These are phyloP conservation scores for Zygotorulaspora sp. DNA, from an alignment of 805 yeast species.

Conservation along the genomic window DNA sequence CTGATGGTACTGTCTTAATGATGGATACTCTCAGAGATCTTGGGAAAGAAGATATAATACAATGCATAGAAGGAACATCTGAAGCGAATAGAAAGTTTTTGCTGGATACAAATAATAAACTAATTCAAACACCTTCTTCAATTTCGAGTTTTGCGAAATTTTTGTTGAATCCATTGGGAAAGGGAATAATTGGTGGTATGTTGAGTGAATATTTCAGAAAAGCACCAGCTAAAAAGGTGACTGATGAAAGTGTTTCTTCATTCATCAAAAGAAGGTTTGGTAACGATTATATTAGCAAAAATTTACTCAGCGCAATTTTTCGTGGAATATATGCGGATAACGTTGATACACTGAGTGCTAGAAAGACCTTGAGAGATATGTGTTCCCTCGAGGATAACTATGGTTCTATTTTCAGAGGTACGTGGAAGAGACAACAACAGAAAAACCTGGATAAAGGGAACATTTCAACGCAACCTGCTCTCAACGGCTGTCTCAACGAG, in stretches of 20 bases:
- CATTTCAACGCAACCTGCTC: conserved; percentile 2
- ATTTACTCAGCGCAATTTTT: conserved; percentile 72
- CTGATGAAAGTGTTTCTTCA: conserved; percentile 69
- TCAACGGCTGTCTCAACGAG: conserved; percentile 32
- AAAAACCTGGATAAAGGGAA: conserved; percentile 14
- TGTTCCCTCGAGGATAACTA: conserved; percentile 53
- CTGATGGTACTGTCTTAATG: conserved; percentile 69
- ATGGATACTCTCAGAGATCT: conserved; percentile 52
- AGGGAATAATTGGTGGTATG: conserved; percentile 43
- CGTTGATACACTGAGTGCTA: conserved; percentile 56
- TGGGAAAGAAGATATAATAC: conserved; percentile 46
- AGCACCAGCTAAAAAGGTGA: conserved; percentile 23
- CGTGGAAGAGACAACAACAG: conserved; percentile 36
- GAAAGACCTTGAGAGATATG: conserved; percentile 52
- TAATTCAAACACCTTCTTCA: conserved; percentile 54
- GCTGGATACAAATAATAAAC: conserved; percentile 41
- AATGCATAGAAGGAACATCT: conserved; percentile 53
- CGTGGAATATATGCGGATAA: conserved; percentile 95
- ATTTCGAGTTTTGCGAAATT: conserved; percentile 36
- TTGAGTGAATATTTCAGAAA: conserved; percentile 48
- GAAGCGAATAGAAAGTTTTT: conserved; percentile 71
- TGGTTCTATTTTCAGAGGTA: conserved; percentile 54
- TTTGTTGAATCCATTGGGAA: conserved; percentile 40
- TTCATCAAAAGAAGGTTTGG: conserved; percentile 73
- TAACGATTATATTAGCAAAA: conserved; percentile 40